Base-by-base conservation (phyloP, 345 rosid genomes). In the Gossypium arboreum region DNA sequence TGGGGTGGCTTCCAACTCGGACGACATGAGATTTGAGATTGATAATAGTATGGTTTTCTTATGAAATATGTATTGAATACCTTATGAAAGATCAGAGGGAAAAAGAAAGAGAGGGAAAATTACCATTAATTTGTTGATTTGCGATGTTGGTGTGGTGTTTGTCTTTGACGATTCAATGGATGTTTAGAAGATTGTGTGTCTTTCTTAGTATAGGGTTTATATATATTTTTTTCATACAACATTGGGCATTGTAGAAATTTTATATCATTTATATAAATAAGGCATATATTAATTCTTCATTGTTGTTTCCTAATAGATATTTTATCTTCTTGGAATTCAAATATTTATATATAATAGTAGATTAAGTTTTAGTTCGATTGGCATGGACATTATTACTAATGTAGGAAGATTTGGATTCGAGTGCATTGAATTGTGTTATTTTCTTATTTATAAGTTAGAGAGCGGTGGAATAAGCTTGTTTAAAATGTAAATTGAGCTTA, bases 11-110 rank as follows among this genome's bases (percentile, higher is more conserved):
- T 78, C 90, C 3, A 81, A 77, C 76, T 71, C 80, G 73, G 82
- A 78, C 20, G 82, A 80, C 39, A 77, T 84, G 67, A 80, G 85
- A 77, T 84, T 83, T 68, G 88, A 84, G 58, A 66, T 83, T 58
- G 87, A 85, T 57, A 77, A 80, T 60, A 80, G 77, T 55, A 68
- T 70, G 84, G 78, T 78, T 52, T 80, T 89, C 78, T 76, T 81
- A 73, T 85, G 71, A 67, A 73, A 87, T 58, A 34, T 45, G 9
- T 51, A 16, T 29, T 20, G 12, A 11, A 15, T 47, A 25, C 48
- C 45, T n/a, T 25, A 34, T n/a, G 24, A 9, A 57, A 56, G 27
- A 56, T 34, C 39, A 34, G 39, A 45, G 7, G 48, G n/a, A n/a
- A 9, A 51, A 58, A 2, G 29, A 5, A 16, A 48, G 27, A 48